These are phyloP conservation scores for Pinus tabuliformis DNA, from an alignment of 75 land plant species.

Conservation along the genomic window DNA sequence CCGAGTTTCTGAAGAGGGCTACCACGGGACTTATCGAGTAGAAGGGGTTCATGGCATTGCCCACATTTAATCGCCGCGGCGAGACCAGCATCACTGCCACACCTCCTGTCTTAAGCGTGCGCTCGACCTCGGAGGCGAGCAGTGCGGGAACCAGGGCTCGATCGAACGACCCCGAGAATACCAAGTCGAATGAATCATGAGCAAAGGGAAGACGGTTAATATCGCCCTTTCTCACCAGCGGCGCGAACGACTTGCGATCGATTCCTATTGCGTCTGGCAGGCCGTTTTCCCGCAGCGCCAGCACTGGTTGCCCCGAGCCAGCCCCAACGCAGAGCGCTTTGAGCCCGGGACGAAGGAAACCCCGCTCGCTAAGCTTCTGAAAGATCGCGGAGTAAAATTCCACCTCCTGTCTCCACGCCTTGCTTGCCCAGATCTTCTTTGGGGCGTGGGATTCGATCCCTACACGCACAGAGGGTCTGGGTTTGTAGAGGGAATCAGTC, in stretches of 20 bases:
- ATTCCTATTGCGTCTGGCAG: conserved; percentile 3
- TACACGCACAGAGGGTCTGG: background rate
- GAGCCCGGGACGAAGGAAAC: conserved; percentile 9
- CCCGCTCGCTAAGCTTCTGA: background rate
- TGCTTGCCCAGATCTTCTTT: background rate
- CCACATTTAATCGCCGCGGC: background rate
- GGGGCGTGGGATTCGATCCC: background rate
- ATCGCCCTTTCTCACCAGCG: background rate
- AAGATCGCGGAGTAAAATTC: background rate
- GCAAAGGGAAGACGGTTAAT: background rate
- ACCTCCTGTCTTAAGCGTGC: conserved; percentile 11
- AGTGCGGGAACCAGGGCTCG: conserved; percentile 13
- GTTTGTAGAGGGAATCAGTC: background rate
- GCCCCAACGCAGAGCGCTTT: conserved; percentile 12
- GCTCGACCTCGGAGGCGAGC: conserved; percentile 17
- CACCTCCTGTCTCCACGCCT: background rate
- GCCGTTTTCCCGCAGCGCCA: conserved; percentile 3
- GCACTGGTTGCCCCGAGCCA: background rate
- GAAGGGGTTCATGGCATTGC: background rate
- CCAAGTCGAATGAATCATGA: conserved; percentile 13
- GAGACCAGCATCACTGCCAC: conserved; percentile 6
- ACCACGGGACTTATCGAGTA: background rate
- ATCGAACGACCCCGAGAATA: conserved; percentile 9
- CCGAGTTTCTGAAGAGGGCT: conserved; percentile 4
- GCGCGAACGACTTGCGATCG: background rate